Percentiles rank a stretch among this genome's conserved stretches.
Conservation (phyloP, 2,329 filamentous ascomycete genomes). For the Stemphylium beticola region DNA sequence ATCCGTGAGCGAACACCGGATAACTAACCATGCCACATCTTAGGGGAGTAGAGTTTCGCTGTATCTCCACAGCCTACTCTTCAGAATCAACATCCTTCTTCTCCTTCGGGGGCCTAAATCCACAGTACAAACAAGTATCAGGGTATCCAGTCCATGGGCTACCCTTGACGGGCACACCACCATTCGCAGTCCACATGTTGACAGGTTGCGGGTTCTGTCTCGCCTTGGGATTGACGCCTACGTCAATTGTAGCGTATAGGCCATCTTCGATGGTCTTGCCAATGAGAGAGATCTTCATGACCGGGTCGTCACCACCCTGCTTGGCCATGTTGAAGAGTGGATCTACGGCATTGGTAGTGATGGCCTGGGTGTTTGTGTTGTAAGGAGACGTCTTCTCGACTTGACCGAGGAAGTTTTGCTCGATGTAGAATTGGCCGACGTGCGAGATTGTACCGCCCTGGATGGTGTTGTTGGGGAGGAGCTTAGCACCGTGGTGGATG, state of each 20-base stretch:
- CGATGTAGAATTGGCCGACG: constrained; percentile 70
- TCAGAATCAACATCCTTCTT: too few species aligned
- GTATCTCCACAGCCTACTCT: too few species aligned
- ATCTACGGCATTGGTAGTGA: constrained; percentile 62
- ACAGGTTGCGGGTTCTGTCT: constrained; percentile 36
- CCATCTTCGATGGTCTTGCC: constrained; percentile 50
- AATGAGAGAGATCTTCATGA: constrained; percentile 64
- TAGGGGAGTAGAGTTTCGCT: not conserved
- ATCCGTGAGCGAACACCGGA: too few species aligned
- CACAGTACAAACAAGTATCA: constrained; percentile 8
- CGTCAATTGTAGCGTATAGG: constrained; percentile 40
- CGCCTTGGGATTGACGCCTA: constrained; percentile 40
- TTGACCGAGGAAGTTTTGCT: constrained; percentile 61
- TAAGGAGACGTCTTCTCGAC: constrained; percentile 59
- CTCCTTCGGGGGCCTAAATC: too few species aligned
- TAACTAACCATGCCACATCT: not conserved
- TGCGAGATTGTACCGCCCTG: constrained; percentile 60
- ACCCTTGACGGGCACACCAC: constrained; percentile 32
- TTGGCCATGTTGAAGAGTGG: constrained; percentile 55
- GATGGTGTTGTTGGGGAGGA: constrained; percentile 60
- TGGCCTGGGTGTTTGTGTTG: constrained; percentile 49
- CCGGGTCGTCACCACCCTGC: constrained; percentile 59
- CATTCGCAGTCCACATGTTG: constrained; percentile 36
- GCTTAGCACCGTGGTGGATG: constrained; percentile 47
- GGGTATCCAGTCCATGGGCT: constrained; percentile 40